These are phyloP conservation scores for Metschnikowia drakensbergensis DNA, from an alignment of 805 yeast genomes.

Conservation along the genomic window DNA sequence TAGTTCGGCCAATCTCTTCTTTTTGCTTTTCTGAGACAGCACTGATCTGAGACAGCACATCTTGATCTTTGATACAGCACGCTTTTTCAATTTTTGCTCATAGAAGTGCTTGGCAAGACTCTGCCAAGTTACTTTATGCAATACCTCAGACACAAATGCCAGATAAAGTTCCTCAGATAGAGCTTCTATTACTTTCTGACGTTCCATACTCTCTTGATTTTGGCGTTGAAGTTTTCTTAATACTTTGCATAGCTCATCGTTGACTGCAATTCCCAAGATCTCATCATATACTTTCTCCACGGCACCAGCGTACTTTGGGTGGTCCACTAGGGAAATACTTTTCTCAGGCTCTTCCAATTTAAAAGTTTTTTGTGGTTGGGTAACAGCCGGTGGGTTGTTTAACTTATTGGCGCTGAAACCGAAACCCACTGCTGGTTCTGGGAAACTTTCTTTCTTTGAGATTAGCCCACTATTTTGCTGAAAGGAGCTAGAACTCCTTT, in stretches of 20 bases:
- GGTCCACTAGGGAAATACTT: not conserved
- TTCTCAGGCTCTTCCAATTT: not conserved
- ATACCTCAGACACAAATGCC: slow-evolving; percentile 60
- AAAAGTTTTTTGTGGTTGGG: not conserved
- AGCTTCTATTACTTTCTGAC: slow-evolving; percentile 26
- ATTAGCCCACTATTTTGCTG: not conserved
- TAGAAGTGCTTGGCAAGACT: slow-evolving; percentile 44
- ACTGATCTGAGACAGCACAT: slow-evolving; percentile 20
- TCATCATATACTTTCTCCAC: slow-evolving; percentile 6
- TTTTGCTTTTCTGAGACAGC: slow-evolving; percentile 24
- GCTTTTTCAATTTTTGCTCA: slow-evolving; percentile 26
- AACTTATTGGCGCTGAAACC: not conserved
- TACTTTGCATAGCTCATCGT: slow-evolving; percentile 22
- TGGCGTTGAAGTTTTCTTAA: slow-evolving; percentile 24
- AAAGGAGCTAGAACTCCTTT: not conserved
- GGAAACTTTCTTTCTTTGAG: not conserved
- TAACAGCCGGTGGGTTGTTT: not conserved
- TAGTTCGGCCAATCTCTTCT: slow-evolving; percentile 33
- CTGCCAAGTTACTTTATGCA: slow-evolving; percentile 41
- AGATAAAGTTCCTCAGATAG: slow-evolving; percentile 50
- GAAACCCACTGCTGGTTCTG: not conserved
- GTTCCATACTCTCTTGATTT: slow-evolving; percentile 21
- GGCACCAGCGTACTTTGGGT: not conserved
- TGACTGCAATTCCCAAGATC: slow-evolving; percentile 22
- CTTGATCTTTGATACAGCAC: slow-evolving; percentile 29